Evolutionary conservation across 169 alveolate species (phyloP).

Genomic region (Plasmodium relictum): DNA sequence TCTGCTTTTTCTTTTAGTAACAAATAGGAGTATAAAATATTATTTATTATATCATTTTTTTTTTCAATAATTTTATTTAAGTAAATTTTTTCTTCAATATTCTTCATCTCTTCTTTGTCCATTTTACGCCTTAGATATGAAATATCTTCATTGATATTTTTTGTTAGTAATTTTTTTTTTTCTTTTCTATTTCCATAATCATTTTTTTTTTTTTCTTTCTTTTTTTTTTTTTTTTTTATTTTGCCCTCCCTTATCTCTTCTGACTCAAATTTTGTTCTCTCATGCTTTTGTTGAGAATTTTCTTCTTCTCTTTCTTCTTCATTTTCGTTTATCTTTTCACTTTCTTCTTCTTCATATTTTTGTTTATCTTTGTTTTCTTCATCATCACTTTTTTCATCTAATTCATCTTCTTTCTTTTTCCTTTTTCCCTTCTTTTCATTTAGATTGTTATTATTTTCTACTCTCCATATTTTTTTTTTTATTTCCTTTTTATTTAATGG

Average conservation of each 20-base stretch:
- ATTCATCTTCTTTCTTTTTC: not conserved
- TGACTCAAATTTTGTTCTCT: not conserved
- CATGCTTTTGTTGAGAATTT: not conserved
- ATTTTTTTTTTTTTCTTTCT: not conserved
- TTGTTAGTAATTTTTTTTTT: not conserved
- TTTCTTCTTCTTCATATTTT: not conserved
- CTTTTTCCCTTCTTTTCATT: not conserved
- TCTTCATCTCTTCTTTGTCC: slow-evolving; percentile 23
- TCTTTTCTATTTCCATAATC: not conserved
- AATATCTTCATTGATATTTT: slow-evolving; percentile 27
- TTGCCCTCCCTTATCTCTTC: not conserved
- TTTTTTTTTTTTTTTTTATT: not conserved
- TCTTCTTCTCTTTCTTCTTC: not conserved
- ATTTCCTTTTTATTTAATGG: not conserved
- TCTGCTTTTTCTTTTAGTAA: slow-evolving; percentile 41
- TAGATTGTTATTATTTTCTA: not conserved
- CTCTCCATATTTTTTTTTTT: not conserved
- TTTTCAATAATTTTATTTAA: slow-evolving; percentile 67
- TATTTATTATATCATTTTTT: slow-evolving; percentile 68
- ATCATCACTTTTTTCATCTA: not conserved
- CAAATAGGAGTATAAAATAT: slow-evolving; percentile 42
- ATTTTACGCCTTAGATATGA: slow-evolving; percentile 5
- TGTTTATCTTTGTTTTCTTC: not conserved
- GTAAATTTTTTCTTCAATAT: slow-evolving; percentile 59
- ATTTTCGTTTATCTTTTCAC: not conserved